Evolutionary conservation across 805 yeast species (phyloP).

Genomic region (Teunomyces gatunensis): DNA sequence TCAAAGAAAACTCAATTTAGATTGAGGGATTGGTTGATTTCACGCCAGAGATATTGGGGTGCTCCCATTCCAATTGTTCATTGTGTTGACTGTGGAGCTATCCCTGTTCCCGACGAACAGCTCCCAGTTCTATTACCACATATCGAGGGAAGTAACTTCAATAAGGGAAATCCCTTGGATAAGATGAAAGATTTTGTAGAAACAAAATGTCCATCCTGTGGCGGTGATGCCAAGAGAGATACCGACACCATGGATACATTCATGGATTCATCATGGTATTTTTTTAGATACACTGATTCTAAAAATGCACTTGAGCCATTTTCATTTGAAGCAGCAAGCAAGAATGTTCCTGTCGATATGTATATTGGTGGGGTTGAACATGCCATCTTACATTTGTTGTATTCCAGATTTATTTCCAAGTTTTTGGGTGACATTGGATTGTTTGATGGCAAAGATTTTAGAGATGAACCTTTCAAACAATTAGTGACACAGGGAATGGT

Average conservation of each 20-base stretch:
- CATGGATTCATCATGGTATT: slow-evolving; percentile 98
- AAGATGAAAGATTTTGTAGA: slow-evolving; percentile 66
- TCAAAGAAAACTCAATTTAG: slow-evolving; percentile 50
- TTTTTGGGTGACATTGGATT: slow-evolving; percentile 64
- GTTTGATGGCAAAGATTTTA: slow-evolving; percentile 59
- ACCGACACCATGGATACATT: slow-evolving; percentile 99
- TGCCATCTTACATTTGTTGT: slow-evolving; percentile 87
- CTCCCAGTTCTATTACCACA: slow-evolving; percentile 81
- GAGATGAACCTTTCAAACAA: slow-evolving; percentile 78
- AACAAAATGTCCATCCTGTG: slow-evolving; percentile 80
- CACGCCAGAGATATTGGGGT: slow-evolving; percentile 97
- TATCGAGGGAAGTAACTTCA: slow-evolving; percentile 50
- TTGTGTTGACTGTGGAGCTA: slow-evolving; percentile 82
- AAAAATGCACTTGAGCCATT: slow-evolving; percentile 59
- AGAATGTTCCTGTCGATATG: slow-evolving; percentile 77
- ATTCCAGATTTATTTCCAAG: slow-evolving; percentile 82
- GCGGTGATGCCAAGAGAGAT: slow-evolving; percentile 71
- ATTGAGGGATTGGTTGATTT: slow-evolving; percentile 90
- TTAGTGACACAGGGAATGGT: slow-evolving; percentile 98
- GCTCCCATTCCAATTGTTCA: slow-evolving; percentile 96
- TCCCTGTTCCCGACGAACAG: slow-evolving; percentile 86
- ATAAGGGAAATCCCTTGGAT: slow-evolving; percentile 65
- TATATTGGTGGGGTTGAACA: slow-evolving; percentile 97
- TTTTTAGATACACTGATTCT: slow-evolving; percentile 78
- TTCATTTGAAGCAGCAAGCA: slow-evolving; percentile 44